phyloP scores from a whole-genome alignment of 495 filamentous ascomycete genomes.

The Penicillium simplicissimum region DNA sequence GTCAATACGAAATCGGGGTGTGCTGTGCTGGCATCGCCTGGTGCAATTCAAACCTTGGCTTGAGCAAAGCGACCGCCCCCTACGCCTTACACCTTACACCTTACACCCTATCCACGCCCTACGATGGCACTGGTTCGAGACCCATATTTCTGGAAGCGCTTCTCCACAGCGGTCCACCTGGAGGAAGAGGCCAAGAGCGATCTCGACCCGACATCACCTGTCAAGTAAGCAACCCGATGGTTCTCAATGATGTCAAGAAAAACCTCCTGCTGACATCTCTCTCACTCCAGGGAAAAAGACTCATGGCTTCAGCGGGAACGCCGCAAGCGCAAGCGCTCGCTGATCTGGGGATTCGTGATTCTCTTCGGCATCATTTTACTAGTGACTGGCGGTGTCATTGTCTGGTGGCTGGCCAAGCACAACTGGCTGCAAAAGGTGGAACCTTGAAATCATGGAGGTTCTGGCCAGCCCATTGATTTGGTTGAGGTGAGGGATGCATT shows the following conservation, averaged over 20 bases:
- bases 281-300: slow-evolving; percentile 22
- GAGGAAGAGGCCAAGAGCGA: slow-evolving; percentile 38
- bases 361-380: slow-evolving; percentile 32
- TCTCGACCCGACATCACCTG: background rate
- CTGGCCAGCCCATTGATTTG: background rate
- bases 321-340: slow-evolving; percentile 34
- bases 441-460: slow-evolving; percentile 6
- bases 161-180: slow-evolving; percentile 58
- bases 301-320: slow-evolving; percentile 40
- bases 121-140: slow-evolving; percentile 54
- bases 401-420: slow-evolving; percentile 45
- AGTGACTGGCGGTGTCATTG: slow-evolving; percentile 30
- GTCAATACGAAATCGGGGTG: too few relatives aligned
- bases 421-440: slow-evolving; percentile 37
- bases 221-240: background rate
- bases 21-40: background rate
- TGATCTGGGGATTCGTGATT: slow-evolving; percentile 39
- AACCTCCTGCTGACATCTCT: slow-evolving; percentile 1
- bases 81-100: slow-evolving; percentile 1
- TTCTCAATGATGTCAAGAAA: background rate
- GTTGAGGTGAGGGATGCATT: background rate
- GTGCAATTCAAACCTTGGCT: background rate
- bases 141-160: slow-evolving; percentile 63
- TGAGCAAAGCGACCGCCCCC: background rate
- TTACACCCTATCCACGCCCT: slow-evolving; percentile 2